Evolutionary conservation across 345 rosid genomes (phyloP).

Genomic region (Pugionium dolabratum): DNA sequence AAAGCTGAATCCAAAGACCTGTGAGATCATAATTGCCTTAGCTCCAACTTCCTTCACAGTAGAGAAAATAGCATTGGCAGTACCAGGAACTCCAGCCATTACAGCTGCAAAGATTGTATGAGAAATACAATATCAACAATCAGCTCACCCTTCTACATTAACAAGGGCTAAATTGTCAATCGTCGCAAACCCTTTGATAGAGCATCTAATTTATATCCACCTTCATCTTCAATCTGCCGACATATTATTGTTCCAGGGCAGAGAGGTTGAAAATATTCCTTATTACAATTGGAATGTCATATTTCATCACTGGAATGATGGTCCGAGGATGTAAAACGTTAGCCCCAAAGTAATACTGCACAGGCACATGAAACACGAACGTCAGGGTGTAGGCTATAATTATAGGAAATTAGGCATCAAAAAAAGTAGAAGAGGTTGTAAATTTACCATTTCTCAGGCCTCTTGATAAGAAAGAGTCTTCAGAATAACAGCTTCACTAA

Average conservation of each 20-base stretch:
- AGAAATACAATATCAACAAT: slow-evolving; percentile 13
- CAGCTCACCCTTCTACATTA: slow-evolving; percentile 91
- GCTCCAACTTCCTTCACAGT: slow-evolving; percentile 98
- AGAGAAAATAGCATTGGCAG: slow-evolving; percentile 87
- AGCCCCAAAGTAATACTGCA: slow-evolving; percentile 97
- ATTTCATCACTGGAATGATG: slow-evolving; percentile 90
- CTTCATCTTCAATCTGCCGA: slow-evolving; percentile 52
- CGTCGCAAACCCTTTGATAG: slow-evolving; percentile 93
- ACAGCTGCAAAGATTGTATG: slow-evolving; percentile 57
- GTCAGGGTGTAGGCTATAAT: slow-evolving; percentile 20
- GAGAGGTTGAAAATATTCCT: slow-evolving; percentile 87
- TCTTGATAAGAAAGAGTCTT: slow-evolving; percentile 89
- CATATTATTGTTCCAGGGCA: slow-evolving; percentile 94
- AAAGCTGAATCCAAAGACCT: slow-evolving; percentile 49
- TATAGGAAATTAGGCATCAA: slow-evolving; percentile 23
- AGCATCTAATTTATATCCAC: slow-evolving; percentile 51
- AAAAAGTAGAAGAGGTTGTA: slow-evolving; percentile 17
- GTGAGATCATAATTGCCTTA: slow-evolving; percentile 95
- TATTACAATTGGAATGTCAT: slow-evolving; percentile 92
- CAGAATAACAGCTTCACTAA: slow-evolving; percentile 90
- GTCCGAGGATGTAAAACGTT: slow-evolving; percentile 99
- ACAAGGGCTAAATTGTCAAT: slow-evolving; percentile 94
- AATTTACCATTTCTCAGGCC: slow-evolving; percentile 98
- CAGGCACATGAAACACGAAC: slow-evolving; percentile 29
- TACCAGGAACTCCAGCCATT: slow-evolving; percentile 99